Percentiles rank a stretch among this genome's conserved stretches.
phyloP scores from a whole-genome alignment of 108 stramenopile genomes.

The Discostella pseudostelligera region DNA sequence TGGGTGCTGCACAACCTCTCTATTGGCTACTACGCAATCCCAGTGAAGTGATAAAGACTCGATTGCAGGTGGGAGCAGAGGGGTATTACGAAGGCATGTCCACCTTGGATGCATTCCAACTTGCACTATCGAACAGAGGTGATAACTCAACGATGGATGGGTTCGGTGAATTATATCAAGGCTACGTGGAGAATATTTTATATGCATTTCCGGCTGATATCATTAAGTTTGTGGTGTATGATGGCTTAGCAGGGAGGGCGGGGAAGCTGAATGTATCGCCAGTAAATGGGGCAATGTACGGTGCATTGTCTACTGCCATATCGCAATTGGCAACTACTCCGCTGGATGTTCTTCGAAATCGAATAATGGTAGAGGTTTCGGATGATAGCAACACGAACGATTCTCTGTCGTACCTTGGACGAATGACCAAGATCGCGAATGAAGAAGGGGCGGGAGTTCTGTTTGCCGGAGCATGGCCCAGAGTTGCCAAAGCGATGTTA shows the following conservation, averaged over 20 bases:
- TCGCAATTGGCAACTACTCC: conserved; percentile 78
- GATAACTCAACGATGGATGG: conserved; percentile 25
- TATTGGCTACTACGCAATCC: conserved; percentile 86
- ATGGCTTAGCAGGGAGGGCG: conserved; percentile 50
- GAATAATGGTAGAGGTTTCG: conserved; percentile 59
- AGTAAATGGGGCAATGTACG: conserved; percentile 60
- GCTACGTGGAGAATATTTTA: conserved; percentile 80
- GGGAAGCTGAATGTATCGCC: conserved; percentile 51
- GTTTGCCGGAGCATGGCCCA: conserved; percentile 72
- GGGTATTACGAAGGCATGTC: conserved; percentile 60
- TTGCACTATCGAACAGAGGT: conserved; percentile 26
- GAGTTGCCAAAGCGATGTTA: conserved; percentile 75
- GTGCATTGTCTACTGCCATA: conserved; percentile 67
- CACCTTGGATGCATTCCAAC: conserved; percentile 47
- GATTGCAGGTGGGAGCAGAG: conserved; percentile 63
- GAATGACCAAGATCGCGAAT: conserved; percentile 43
- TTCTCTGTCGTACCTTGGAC: conserved; percentile 47
- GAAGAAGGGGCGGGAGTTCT: conserved; percentile 66
- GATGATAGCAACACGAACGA: conserved; percentile 8
- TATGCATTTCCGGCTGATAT: conserved; percentile 83
- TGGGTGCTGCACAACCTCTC: conserved; percentile 63
- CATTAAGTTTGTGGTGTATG: conserved; percentile 78
- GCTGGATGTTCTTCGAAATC: conserved; percentile 78
- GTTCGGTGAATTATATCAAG: conserved; percentile 55
- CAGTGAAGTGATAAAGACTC: conserved; percentile 78